Percentiles rank a stretch among this genome's conserved stretches.
Evolutionary conservation across 164 flowering plant species (phyloP).

Genomic region (Akebia trifoliata): DNA sequence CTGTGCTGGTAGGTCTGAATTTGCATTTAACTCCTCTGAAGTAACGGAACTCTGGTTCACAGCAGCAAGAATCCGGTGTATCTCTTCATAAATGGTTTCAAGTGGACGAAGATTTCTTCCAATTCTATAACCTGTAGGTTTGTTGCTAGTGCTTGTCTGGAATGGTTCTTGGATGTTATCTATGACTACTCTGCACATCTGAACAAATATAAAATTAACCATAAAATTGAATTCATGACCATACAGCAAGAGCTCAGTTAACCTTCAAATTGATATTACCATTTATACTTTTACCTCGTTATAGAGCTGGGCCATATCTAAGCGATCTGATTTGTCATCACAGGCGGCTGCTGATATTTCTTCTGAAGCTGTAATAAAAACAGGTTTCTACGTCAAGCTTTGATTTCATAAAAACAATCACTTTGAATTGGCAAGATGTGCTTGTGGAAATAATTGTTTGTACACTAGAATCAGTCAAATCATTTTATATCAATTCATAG

Average conservation of each 20-base stretch:
- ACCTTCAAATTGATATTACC: background rate
- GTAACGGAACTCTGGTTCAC: slow-evolving; percentile 7
- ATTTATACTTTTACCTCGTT: slow-evolving; percentile 43
- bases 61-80: slow-evolving; percentile 35
- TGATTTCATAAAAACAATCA: too few relatives aligned
- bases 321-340: slow-evolving; percentile 45
- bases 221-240: too few relatives aligned
- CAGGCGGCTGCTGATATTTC: slow-evolving; percentile 41
- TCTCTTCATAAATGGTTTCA: slow-evolving; percentile 29
- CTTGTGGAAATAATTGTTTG: too few relatives aligned
- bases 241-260: background rate
- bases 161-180: slow-evolving; percentile 37
- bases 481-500: too few relatives aligned
- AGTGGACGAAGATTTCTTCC: slow-evolving; percentile 32
- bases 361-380: slow-evolving; percentile 43
- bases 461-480: too few relatives aligned
- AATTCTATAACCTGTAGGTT: slow-evolving; percentile 29
- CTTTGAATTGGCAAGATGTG: too few relatives aligned
- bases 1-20: slow-evolving; percentile 4
- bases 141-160: slow-evolving; percentile 26
- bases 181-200: slow-evolving; percentile 52
- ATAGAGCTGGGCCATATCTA: slow-evolving; percentile 43
- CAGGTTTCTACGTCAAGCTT: too few relatives aligned
- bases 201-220: slow-evolving; percentile 6
- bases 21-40: slow-evolving; percentile 6